These are phyloP conservation scores for Acacia crassicarpa DNA, from an alignment of 306 rosid genomes.

Conservation along the genomic window DNA sequence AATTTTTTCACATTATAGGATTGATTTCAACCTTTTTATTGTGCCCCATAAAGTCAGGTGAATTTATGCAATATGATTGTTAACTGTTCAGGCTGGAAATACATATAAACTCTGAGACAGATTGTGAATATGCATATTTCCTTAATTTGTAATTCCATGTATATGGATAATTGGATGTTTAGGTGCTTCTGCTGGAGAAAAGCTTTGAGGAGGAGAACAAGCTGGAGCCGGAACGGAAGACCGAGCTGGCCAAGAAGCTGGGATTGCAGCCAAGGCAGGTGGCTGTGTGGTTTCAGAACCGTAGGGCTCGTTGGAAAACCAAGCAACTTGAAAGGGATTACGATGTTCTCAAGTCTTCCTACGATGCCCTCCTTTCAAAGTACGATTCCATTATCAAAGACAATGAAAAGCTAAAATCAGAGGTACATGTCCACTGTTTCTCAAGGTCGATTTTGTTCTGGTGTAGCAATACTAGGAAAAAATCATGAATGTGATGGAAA, in stretches of 20 bases:
- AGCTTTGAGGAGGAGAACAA: slow-evolving; percentile 73
- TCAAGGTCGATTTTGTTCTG: neutral
- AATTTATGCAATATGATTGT: neutral
- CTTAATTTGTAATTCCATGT: slow-evolving; percentile 9
- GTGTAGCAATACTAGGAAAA: neutral
- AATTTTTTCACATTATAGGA: slow-evolving; percentile 19
- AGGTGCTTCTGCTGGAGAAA: slow-evolving; percentile 85
- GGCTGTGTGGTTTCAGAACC: slow-evolving; percentile 88
- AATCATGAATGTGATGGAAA: slow-evolving; percentile 27
- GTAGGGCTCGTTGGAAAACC: slow-evolving; percentile 79
- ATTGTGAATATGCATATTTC: neutral
- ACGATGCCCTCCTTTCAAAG: slow-evolving; percentile 65
- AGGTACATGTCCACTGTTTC: slow-evolving; percentile 50
- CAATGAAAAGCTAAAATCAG: slow-evolving; percentile 83
- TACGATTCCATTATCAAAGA: slow-evolving; percentile 65
- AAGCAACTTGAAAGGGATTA: slow-evolving; percentile 79
- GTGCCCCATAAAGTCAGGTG: neutral
- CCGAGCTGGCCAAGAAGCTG: slow-evolving; percentile 61
- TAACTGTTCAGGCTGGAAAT: neutral
- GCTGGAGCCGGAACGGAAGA: slow-evolving; percentile 73
- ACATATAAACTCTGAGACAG: neutral
- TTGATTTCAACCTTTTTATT: slow-evolving; percentile 23
- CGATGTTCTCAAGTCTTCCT: slow-evolving; percentile 53
- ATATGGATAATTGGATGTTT: slow-evolving; percentile 19
- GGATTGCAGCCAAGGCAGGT: slow-evolving; percentile 77